These are phyloP conservation scores for Heterobasidion irregulare DNA, from an alignment of 1,284 basidiomycete species.

Conservation along the genomic window DNA sequence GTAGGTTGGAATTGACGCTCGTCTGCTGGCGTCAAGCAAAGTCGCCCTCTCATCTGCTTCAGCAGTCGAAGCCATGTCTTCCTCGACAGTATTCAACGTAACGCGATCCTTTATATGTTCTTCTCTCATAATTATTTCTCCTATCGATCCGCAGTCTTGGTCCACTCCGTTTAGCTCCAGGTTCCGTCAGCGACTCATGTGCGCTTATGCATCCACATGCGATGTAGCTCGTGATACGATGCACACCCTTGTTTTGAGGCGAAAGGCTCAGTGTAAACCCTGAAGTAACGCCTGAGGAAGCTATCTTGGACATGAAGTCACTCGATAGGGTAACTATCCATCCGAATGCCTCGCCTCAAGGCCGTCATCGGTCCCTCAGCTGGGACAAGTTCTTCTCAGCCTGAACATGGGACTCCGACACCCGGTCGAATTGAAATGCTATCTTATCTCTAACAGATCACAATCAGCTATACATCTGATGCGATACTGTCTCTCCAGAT, in stretches of 20 bases:
- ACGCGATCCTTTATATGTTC: neutral
- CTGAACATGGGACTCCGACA: neutral
- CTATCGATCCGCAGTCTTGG: slow-evolving; percentile 1
- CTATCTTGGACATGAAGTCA: neutral
- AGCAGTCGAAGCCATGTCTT: neutral
- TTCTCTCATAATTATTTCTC: neutral
- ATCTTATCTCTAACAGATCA: neutral
- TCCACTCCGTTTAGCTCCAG: neutral
- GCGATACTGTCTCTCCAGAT: too few relatives aligned
- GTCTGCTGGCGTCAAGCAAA: neutral
- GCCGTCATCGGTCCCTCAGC: neutral
- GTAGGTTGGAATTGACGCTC: neutral
- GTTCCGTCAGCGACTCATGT: neutral
- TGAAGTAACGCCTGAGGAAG: neutral
- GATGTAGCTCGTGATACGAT: neutral
- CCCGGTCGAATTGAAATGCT: neutral
- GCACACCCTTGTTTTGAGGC: neutral
- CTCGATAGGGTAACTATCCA: neutral
- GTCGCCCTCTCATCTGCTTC: neutral
- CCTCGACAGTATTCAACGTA: neutral
- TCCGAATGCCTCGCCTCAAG: neutral
- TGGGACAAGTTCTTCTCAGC: too few relatives aligned
- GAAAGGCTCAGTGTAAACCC: neutral
- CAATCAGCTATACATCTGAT: too few relatives aligned
- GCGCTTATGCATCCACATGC: slow-evolving; percentile 1